Conservation (phyloP, 176 grass and related monocot genomes). For the Aegilops umbellulata region DNA sequence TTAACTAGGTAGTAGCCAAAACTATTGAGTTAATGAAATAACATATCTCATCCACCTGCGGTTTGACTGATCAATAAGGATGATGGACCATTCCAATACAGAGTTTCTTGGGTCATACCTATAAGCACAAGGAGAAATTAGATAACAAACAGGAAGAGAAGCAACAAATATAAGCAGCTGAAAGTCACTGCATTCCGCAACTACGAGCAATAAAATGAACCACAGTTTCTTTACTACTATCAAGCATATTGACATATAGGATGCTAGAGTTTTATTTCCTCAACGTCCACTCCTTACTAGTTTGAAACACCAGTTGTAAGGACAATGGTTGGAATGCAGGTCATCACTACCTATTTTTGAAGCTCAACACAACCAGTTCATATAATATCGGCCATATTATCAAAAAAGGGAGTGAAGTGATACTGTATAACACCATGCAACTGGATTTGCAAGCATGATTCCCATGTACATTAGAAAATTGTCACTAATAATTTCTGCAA, state of each 20-base stretch:
- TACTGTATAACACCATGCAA: neutral
- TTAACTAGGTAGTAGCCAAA: neutral
- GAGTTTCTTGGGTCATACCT: slow-evolving; percentile 78
- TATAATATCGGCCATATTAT: neutral
- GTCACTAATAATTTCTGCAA: neutral
- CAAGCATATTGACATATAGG: neutral
- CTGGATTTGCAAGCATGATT: neutral
- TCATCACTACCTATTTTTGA: neutral
- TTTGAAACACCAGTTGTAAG: neutral
- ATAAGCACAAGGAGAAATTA: slow-evolving; percentile 3
- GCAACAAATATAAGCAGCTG: neutral
- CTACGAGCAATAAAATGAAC: neutral
- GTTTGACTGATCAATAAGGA: slow-evolving; percentile 82
- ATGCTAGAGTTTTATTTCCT: neutral
- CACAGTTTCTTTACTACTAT: neutral
- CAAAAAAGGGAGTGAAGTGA: neutral
- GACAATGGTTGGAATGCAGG: neutral
- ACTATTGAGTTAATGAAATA: neutral
- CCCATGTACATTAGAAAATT: neutral
- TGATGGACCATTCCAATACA: slow-evolving; percentile 74
- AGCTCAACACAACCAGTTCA: neutral
- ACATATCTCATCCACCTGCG: slow-evolving; percentile 51
- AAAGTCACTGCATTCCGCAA: neutral
- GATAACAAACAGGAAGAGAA: neutral
- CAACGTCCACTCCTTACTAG: neutral